These are phyloP conservation scores for Plasmopara muralis DNA, from an alignment of 352 stramenopile species.

Conservation along the genomic window DNA sequence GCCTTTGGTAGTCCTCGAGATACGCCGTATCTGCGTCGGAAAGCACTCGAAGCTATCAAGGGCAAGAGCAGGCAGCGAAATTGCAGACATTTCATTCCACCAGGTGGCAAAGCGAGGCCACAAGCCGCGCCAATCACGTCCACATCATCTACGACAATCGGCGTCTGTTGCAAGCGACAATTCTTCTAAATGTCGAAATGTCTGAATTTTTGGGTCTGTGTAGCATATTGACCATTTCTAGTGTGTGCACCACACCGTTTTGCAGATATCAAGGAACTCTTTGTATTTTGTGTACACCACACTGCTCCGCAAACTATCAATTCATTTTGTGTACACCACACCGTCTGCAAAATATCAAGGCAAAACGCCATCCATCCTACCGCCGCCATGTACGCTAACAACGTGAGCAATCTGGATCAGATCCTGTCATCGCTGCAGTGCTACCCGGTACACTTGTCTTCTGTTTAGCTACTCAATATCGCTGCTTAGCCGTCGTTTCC, in stretches of 20 bases:
- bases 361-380: background rate
- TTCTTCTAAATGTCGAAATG: too few relatives aligned
- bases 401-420: slow-evolving; percentile 83
- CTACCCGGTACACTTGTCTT: slow-evolving; percentile 44
- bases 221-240: too few relatives aligned
- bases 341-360: background rate
- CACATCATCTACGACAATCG: background rate
- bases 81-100: slow-evolving; percentile 33
- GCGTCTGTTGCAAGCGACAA: too few relatives aligned
- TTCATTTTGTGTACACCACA: slow-evolving; percentile 3
- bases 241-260: too few relatives aligned
- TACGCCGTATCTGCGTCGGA: slow-evolving; percentile 62
- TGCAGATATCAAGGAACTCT: too few relatives aligned
- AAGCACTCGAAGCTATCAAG: slow-evolving; percentile 48
- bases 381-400: slow-evolving; percentile 66
- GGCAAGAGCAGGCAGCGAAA: slow-evolving; percentile 24
- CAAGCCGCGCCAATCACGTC: slow-evolving; percentile 13
- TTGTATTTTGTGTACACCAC: too few relatives aligned
- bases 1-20: slow-evolving; percentile 54
- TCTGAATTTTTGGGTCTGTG: too few relatives aligned
- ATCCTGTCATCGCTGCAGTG: slow-evolving; percentile 83
- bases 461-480: background rate
- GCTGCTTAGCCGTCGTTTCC: background rate
- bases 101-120: slow-evolving; percentile 35
- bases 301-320: background rate